Conservation (phyloP, 78 protist genomes). For the Dictyostelium firmibasis region DNA sequence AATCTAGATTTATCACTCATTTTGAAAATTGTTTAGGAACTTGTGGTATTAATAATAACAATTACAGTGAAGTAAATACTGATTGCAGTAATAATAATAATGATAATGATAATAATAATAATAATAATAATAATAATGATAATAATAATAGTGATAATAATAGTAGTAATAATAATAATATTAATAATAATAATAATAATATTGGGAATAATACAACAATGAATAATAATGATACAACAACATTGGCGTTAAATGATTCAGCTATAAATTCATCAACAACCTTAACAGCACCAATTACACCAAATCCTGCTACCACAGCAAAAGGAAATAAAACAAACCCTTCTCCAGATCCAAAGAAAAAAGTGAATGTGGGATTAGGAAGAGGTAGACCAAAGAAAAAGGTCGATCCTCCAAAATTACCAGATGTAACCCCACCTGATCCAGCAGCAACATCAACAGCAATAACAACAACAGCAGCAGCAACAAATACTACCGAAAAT, state of each 20-base stretch:
- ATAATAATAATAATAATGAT: neutral
- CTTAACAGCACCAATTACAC: neutral
- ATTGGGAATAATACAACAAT: neutral
- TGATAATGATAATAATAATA: neutral
- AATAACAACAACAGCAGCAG: neutral
- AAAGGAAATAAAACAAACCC: neutral
- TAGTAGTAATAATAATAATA: neutral
- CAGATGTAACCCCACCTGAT: neutral
- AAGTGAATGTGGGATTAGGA: neutral
- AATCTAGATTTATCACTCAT: slow-evolving; percentile 45
- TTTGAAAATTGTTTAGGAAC: slow-evolving; percentile 35
- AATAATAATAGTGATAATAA: neutral
- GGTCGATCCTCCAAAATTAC: neutral
- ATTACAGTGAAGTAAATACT: no score
- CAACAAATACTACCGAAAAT: neutral
- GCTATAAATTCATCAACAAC: neutral
- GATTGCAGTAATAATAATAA: no score
- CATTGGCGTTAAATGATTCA: neutral
- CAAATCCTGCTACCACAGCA: neutral
- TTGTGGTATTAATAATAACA: no score
- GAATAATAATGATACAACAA: neutral
- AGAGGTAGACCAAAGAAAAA: slow-evolving; percentile 67
- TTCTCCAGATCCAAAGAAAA: slow-evolving; percentile 16
- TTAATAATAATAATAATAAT: no score
- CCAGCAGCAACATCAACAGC: neutral